Percentiles rank a stretch among this genome's conserved stretches.
Evolutionary conservation across 176 grass and related monocot genomes (phyloP).

Genomic region (Oryza coarctata): DNA sequence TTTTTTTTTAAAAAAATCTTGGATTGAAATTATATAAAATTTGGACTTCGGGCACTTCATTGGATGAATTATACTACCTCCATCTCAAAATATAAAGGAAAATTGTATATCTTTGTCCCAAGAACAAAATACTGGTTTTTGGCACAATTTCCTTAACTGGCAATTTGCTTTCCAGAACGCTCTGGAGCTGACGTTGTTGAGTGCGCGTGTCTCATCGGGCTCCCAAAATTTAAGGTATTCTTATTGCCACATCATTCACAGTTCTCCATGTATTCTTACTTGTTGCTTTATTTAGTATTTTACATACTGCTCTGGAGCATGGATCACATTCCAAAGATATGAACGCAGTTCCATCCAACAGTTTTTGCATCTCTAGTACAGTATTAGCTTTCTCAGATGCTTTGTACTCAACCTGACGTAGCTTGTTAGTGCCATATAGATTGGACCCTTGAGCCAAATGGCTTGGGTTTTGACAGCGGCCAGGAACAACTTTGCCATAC

Average conservation of each 20-base stretch:
- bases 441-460: slow-evolving; percentile 15
- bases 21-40: no score
- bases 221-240: slow-evolving; percentile 87
- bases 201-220: slow-evolving; percentile 84
- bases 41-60: neutral
- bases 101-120: neutral
- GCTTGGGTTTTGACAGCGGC: neutral
- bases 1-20: neutral
- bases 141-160: neutral
- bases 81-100: no score
- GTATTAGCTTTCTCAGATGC: slow-evolving; percentile 16
- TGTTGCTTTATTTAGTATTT: neutral
- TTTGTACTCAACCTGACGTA: neutral
- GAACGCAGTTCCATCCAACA: neutral
- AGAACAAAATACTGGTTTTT: neutral
- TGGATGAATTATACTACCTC: neutral
- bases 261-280: neutral
- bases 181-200: slow-evolving; percentile 78
- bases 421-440: neutral
- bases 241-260: neutral
- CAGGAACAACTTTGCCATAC: slow-evolving; percentile 19
- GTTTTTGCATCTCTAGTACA: neutral
- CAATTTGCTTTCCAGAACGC: slow-evolving; percentile 60
- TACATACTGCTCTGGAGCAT: neutral
- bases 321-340: slow-evolving; percentile 7